A percentile compares a stretch with the other conserved stretches of the same genome.
phyloP scores from a whole-genome alignment of 2,329 filamentous ascomycete genomes.

The Colletotrichum gloeosporioides region DNA sequence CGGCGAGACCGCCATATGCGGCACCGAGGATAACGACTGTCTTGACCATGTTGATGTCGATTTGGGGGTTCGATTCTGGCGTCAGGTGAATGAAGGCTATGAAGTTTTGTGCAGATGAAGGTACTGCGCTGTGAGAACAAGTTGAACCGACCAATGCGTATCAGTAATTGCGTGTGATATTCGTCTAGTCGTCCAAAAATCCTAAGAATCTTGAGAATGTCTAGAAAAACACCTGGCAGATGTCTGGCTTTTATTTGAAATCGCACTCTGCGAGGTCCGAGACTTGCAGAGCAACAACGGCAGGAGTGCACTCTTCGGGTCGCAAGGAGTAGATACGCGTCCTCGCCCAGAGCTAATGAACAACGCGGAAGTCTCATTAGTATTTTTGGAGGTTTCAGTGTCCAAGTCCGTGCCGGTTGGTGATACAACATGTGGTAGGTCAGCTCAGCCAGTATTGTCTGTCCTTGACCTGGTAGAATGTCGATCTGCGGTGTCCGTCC shows the following conservation, averaged over 20 bases:
- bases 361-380: not conserved
- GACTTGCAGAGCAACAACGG: not conserved
- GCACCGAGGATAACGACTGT: slow-evolving; percentile 61
- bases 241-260: slow-evolving; percentile 1
- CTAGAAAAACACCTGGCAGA: not conserved
- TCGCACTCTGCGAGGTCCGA: not conserved
- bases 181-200: not conserved
- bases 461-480: not conserved
- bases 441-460: not conserved
- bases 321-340: not conserved
- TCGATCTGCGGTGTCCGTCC: slow-evolving; percentile 12
- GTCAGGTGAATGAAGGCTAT: not conserved
- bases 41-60: slow-evolving; percentile 45
- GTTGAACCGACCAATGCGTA: not conserved
- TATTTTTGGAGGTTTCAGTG: slow-evolving; percentile 18
- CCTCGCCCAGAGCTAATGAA: not conserved
- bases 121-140: not conserved
- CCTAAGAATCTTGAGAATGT: not conserved
- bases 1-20: slow-evolving; percentile 56
- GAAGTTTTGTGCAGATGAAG: not conserved
- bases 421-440: slow-evolving; percentile 10
- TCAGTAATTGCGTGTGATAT: not conserved
- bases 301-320: not conserved
- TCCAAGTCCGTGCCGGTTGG: slow-evolving; percentile 11
- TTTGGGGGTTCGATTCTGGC: not conserved